Conservation (phyloP, 495 filamentous ascomycete genomes). For the Alectoria sarmentosa region DNA sequence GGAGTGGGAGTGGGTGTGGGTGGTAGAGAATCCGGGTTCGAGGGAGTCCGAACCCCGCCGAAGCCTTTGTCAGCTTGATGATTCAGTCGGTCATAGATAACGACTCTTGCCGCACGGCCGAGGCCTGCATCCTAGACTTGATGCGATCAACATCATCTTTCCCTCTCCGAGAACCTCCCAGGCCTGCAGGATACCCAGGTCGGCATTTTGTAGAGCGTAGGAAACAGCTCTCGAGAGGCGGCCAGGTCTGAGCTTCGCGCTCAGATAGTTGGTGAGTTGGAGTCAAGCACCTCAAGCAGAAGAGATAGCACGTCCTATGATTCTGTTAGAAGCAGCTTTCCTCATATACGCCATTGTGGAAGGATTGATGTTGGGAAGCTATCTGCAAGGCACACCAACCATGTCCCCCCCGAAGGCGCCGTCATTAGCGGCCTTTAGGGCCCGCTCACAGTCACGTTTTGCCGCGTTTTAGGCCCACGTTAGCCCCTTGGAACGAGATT, state of each 20-base stretch:
- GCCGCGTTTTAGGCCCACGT: neutral
- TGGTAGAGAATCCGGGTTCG: neutral
- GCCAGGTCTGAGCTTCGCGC: neutral
- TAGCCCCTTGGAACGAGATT: too few relatives aligned
- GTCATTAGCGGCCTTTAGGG: neutral
- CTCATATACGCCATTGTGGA: neutral
- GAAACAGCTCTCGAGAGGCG: neutral
- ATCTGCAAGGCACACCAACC: constrained; percentile 3
- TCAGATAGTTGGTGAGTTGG: neutral
- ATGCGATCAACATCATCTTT: neutral
- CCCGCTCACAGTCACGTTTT: neutral
- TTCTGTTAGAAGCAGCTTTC: neutral
- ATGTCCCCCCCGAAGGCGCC: neutral
- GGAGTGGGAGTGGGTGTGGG: too few relatives aligned
- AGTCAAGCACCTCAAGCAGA: neutral
- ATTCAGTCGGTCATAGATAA: neutral
- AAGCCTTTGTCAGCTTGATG: neutral
- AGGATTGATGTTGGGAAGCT: too few relatives aligned
- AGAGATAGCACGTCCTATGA: neutral
- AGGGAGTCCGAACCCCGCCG: neutral
- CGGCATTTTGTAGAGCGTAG: neutral
- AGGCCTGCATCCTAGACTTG: neutral
- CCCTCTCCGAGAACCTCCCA: neutral
- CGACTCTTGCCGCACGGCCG: neutral
- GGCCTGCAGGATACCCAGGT: neutral